Evolutionary conservation across 495 filamentous ascomycete species (phyloP).

Genomic region (Aspergillus olivimuriae): DNA sequence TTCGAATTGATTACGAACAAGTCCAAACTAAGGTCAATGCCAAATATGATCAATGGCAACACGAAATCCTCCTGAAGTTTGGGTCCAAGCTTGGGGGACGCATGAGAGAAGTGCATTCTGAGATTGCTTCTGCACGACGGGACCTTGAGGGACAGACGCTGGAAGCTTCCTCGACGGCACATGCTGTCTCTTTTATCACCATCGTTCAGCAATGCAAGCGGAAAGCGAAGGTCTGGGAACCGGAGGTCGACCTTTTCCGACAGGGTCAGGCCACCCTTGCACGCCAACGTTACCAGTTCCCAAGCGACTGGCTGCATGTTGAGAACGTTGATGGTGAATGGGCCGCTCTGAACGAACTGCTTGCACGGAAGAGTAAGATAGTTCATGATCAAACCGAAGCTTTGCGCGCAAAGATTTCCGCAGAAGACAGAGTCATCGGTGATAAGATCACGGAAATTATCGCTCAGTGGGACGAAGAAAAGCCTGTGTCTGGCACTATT

Average conservation of each 20-base stretch:
- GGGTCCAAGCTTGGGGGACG: slow-evolving; percentile 80
- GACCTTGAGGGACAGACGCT: slow-evolving; percentile 87
- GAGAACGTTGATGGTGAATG: slow-evolving; percentile 93
- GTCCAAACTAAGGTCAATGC: slow-evolving; percentile 96
- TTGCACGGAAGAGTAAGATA: slow-evolving; percentile 84
- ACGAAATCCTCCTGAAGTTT: slow-evolving; percentile 91
- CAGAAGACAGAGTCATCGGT: slow-evolving; percentile 84
- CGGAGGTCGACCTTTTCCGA: slow-evolving; percentile 89
- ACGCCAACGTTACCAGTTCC: slow-evolving; percentile 88
- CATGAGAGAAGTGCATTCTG: slow-evolving; percentile 81
- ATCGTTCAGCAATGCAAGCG: slow-evolving; percentile 93
- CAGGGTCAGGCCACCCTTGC: slow-evolving; percentile 87
- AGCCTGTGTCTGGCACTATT: slow-evolving; percentile 91
- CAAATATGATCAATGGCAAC: slow-evolving; percentile 99
- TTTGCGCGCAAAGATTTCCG: slow-evolving; percentile 88
- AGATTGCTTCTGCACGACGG: slow-evolving; percentile 78
- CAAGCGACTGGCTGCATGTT: slow-evolving; percentile 85
- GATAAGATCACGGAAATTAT: slow-evolving; percentile 82
- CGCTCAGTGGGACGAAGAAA: slow-evolving; percentile 85
- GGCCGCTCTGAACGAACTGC: slow-evolving; percentile 81
- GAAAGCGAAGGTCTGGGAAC: slow-evolving; percentile 87
- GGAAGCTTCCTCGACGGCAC: slow-evolving; percentile 86
- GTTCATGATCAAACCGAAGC: slow-evolving; percentile 94
- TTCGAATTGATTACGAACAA: slow-evolving; percentile 94
- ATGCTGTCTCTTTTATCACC: slow-evolving; percentile 97